Percentiles rank a stretch among this genome's conserved stretches.
These are phyloP conservation scores for Furcasterigmium sp. DNA, from an alignment of 2,329 filamentous ascomycete genomes.

Conservation along the genomic window DNA sequence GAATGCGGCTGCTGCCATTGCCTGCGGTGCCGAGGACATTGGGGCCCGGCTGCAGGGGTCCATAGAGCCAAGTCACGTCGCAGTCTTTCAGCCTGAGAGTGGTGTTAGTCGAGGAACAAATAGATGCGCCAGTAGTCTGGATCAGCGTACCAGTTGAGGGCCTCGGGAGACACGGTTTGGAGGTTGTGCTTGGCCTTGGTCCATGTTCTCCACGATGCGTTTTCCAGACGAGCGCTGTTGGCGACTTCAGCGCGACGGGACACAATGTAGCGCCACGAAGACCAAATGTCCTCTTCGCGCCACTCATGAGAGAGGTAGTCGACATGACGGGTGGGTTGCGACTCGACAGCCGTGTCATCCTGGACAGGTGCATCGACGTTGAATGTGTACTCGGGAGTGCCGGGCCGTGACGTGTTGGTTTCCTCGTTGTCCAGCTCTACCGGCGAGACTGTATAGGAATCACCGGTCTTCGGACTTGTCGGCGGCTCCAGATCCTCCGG, in stretches of 20 bases:
- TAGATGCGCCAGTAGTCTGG: not conserved
- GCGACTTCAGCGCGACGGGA: conserved; percentile 73
- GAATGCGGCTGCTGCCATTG: conserved; percentile 29
- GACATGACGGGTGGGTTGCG: conserved; percentile 80
- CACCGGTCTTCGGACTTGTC: conserved; percentile 41
- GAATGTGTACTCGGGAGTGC: conserved; percentile 42
- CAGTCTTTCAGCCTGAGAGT: conserved; percentile 84
- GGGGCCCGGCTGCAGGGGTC: conserved; percentile 73
- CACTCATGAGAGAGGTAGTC: conserved; percentile 92
- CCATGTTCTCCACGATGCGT: conserved; percentile 97
- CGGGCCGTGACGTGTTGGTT: conserved; percentile 48
- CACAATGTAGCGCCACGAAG: conserved; percentile 91
- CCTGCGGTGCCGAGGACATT: conserved; percentile 45
- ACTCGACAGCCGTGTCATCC: conserved; percentile 73
- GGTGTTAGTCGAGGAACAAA: conserved; percentile 7
- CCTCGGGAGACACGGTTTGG: conserved; percentile 83
- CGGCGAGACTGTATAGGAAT: conserved; percentile 48
- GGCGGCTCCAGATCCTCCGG: conserved; percentile 46
- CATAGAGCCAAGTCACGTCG: conserved; percentile 97
- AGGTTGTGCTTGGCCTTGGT: conserved; percentile 85
- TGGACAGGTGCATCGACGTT: conserved; percentile 53
- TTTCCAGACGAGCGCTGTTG: conserved; percentile 80
- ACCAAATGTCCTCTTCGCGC: conserved; percentile 95
- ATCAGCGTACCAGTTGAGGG: conserved; percentile 87
- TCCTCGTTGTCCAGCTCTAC: conserved; percentile 48